These are phyloP conservation scores for Pugionium dolabratum DNA, from an alignment of 345 rosid species.

Conservation along the genomic window DNA sequence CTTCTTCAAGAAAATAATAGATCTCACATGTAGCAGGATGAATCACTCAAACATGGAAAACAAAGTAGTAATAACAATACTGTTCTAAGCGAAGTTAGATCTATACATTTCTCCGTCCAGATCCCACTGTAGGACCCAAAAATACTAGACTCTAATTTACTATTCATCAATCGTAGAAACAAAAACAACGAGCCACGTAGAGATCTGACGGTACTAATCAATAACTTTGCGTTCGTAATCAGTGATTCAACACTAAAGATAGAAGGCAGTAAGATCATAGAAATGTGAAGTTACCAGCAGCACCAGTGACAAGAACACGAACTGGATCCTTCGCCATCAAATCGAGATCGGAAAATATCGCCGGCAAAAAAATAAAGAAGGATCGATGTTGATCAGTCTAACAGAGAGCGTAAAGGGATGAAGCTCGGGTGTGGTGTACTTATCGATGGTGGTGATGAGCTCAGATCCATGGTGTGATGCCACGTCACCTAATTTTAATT, in stretches of 20 bases:
- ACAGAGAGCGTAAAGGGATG: constrained; percentile 9
- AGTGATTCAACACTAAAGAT: not conserved
- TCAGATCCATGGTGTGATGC: constrained; percentile 30
- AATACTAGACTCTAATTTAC: not conserved
- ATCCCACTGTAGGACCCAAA: not conserved
- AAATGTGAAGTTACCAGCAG: constrained; percentile 65
- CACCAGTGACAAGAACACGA: constrained; percentile 98
- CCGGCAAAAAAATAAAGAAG: not conserved
- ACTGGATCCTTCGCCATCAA: constrained; percentile 87
- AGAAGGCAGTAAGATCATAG: constrained; percentile 2
- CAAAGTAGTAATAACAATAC: not conserved
- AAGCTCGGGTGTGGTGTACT: not conserved
- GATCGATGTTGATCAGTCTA: constrained; percentile 15
- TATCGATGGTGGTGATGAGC: not conserved
- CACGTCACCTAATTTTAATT: constrained; percentile 27
- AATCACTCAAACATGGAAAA: constrained; percentile 5
- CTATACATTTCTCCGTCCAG: not conserved
- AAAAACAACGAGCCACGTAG: not conserved
- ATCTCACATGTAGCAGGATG: constrained; percentile 8
- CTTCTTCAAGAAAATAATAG: not conserved
- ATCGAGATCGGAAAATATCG: constrained; percentile 28
- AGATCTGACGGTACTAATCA: constrained; percentile 26
- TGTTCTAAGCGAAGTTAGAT: not conserved
- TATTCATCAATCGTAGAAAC: constrained; percentile 1
- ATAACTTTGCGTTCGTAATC: not conserved